Evolutionary conservation across 1,284 basidiomycete genomes (phyloP).

Genomic region (Tranzscheliella williamsii): DNA sequence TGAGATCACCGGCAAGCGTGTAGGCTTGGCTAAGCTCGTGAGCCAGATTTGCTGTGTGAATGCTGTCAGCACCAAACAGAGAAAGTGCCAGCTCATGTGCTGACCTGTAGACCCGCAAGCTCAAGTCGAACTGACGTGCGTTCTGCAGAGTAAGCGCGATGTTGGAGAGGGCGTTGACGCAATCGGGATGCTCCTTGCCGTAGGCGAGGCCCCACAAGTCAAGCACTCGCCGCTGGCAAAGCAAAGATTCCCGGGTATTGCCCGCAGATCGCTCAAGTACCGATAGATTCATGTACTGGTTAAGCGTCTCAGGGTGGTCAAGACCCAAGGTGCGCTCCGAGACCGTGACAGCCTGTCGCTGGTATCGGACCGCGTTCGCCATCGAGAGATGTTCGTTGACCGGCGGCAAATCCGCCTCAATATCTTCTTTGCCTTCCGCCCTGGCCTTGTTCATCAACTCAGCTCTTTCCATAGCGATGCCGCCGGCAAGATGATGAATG

Average conservation of each 20-base stretch:
- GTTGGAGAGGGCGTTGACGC: conserved; percentile 64
- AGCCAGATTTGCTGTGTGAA: conserved; percentile 57
- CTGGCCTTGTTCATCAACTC: conserved; percentile 42
- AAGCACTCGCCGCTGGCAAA: conserved; percentile 65
- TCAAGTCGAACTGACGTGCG: conserved; percentile 41
- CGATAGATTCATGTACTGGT: conserved; percentile 67
- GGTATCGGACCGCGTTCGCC: conserved; percentile 64
- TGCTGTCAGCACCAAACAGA: conserved; percentile 53
- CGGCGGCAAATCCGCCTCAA: conserved; percentile 27
- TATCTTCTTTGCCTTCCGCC: conserved; percentile 41
- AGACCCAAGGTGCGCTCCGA: conserved; percentile 67
- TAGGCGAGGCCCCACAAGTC: conserved; percentile 66
- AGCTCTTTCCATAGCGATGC: conserved; percentile 31
- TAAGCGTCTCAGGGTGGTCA: conserved; percentile 66
- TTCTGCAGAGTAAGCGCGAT: conserved; percentile 50
- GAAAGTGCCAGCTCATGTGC: conserved; percentile 49
- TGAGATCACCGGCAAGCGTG: conserved; percentile 55
- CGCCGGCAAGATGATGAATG: conserved; percentile 59
- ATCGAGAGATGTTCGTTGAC: conserved; percentile 61
- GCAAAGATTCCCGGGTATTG: conserved; percentile 62
- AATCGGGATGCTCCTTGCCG: conserved; percentile 65
- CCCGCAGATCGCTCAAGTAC: conserved; percentile 65
- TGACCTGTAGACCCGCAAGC: conserved; percentile 45
- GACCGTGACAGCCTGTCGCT: conserved; percentile 67
- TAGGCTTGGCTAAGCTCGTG: conserved; percentile 58